A percentile compares a stretch with the other conserved stretches of the same genome.
These are phyloP conservation scores for Solanum chilense DNA, from an alignment of 257 asterid genomes.

Conservation along the genomic window DNA sequence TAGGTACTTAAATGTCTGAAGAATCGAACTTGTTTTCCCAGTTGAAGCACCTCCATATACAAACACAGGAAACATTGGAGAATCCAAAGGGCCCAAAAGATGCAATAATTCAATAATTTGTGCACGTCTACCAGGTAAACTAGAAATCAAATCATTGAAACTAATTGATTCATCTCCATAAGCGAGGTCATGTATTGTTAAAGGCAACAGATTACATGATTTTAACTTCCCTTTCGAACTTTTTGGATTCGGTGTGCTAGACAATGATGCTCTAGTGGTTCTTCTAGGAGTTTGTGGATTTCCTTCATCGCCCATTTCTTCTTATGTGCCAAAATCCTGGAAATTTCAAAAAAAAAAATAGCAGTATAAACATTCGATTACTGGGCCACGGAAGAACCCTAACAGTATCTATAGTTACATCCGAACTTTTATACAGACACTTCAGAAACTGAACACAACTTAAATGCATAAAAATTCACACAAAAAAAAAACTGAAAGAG, in stretches of 20 bases:
- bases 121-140: conserved; percentile 56
- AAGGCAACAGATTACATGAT: conserved; percentile 2
- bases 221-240: conserved; percentile 22
- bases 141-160: conserved; percentile 45
- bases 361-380: not conserved
- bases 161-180: conserved; percentile 27
- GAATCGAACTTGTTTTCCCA: conserved; percentile 66
- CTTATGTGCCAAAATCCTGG: not conserved
- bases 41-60: conserved; percentile 81
- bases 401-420: not conserved
- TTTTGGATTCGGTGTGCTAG: conserved; percentile 26
- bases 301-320: conserved; percentile 42
- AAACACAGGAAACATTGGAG: conserved; percentile 68
- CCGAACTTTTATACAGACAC: not conserved
- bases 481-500: not conserved
- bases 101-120: conserved; percentile 53
- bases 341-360: not conserved
- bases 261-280: conserved; percentile 45
- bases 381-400: not conserved
- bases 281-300: conserved; percentile 42
- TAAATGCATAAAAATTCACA: not conserved
- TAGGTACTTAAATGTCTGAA: conserved; percentile 49
- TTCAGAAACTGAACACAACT: not conserved
- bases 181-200: conserved; percentile 37
- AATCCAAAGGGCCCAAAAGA: conserved; percentile 69